Base-by-base conservation (phyloP, 768 basidiomycete genomes). In the Pleurotus pulmonarius region DNA sequence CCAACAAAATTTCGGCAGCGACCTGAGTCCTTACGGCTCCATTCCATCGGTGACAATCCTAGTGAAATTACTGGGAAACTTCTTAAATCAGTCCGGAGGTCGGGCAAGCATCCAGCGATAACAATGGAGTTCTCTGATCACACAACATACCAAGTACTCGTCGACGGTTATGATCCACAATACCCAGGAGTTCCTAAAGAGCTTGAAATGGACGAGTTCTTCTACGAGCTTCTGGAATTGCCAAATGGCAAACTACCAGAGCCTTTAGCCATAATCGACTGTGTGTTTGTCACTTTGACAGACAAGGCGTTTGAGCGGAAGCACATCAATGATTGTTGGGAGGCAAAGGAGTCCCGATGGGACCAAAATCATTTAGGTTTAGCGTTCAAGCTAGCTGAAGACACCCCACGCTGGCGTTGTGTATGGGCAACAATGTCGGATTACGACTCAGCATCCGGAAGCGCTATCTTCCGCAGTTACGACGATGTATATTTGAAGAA, bases 391-490 rank as follows among this genome's bases (percentile, higher is more conserved):
- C 83, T 83, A 58, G 65, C 70, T 41, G 77, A 74, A 66, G 69
- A 74, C 38, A 38, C 26, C 34, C 56, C 64, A 18, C 63, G 69
- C 8, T 87, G 85, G 85, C 82, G 84, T 57, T 85, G 83, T 66
- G 76, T 87, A 37, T 87, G 82, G 83, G 84, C 83, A n/a, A 76
- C 75, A 24, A 73, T 85, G 58, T 71, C 76, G 20, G 84, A 86
- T 59, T 72, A 77, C 57, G 77, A 83, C 63, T 65, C 69, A 26
- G 49, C 60, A 12, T 64, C 61, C 4, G 75, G 74, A 29, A 66
- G 56, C 29, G 82, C 79, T 61, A 63, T 77, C 26, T 85, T 83
- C 64, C 75, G 81, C 59, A 85, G 76, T 63, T 87, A 81, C 66
- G 76, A 80, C 57, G 84, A 85, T 60, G 81, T 85, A 18, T 85